Percentiles rank a stretch among this genome's conserved stretches.
phyloP scores from a whole-genome alignment of 306 rosid species.

The Sechiopsis laciniata region DNA sequence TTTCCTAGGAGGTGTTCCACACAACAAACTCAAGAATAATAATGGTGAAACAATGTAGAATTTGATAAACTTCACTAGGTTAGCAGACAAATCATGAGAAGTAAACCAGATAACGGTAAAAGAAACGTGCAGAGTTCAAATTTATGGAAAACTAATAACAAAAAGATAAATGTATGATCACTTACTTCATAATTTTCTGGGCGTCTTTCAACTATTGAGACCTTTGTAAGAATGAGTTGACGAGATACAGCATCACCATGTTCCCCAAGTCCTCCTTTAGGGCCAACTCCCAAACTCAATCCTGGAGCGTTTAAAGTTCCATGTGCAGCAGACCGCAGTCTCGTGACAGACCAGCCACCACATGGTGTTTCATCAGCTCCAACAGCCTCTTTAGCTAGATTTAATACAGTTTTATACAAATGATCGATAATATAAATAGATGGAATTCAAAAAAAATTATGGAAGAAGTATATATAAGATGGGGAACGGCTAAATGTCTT shows the following conservation, averaged over 20 bases:
- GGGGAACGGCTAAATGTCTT: constrained; percentile 23
- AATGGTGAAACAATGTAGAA: not conserved
- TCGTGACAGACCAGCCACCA: constrained; percentile 95
- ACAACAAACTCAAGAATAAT: not conserved
- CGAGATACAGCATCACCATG: constrained; percentile 95
- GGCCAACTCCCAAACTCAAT: constrained; percentile 87
- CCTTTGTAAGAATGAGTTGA: constrained; percentile 92
- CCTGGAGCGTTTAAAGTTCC: constrained; percentile 94
- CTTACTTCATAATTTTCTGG: constrained; percentile 99
- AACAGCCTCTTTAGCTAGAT: constrained; percentile 89
- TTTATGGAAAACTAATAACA: constrained; percentile 12
- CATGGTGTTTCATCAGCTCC: constrained; percentile 98
- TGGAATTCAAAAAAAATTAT: not conserved
- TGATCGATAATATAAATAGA: constrained; percentile 19
- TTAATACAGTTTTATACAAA: constrained; percentile 20
- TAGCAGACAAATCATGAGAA: not conserved
- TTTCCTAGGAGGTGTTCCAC: not conserved
- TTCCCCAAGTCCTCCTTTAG: constrained; percentile 98
- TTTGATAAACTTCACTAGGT: not conserved
- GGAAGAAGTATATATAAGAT: constrained; percentile 8
- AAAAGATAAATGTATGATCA: constrained; percentile 34
- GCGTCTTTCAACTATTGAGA: constrained; percentile 94
- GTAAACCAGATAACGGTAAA: not conserved
- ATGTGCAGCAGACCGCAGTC: constrained; percentile 92
- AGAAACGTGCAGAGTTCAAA: not conserved